phyloP scores from a whole-genome alignment of 257 asterid species.

The Paulownia fortunei region DNA sequence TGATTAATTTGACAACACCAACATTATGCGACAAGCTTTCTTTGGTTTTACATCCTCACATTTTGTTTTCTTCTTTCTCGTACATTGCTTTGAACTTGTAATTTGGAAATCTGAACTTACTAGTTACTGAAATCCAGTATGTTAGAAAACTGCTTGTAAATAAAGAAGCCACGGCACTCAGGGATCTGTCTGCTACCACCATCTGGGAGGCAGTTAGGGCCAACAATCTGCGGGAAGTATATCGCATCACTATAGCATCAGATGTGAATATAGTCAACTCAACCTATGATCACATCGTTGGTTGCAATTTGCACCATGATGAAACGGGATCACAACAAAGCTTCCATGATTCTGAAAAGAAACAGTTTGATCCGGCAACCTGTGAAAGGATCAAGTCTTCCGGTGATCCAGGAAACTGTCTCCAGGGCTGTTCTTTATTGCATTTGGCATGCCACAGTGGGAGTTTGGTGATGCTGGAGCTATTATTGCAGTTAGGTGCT shows the following conservation, averaged over 20 bases:
- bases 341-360: conserved; percentile 41
- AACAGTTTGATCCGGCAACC: conserved; percentile 57
- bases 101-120: conserved; percentile 19
- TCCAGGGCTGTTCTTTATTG: conserved; percentile 78
- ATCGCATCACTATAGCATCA: conserved; percentile 58
- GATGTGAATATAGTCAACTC: conserved; percentile 66
- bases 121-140: conserved; percentile 62
- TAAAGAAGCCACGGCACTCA: conserved; percentile 52
- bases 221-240: conserved; percentile 73
- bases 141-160: conserved; percentile 71
- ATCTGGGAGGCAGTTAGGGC: conserved; percentile 91
- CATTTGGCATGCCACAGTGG: conserved; percentile 89
- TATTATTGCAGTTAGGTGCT: conserved; percentile 89
- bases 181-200: conserved; percentile 44
- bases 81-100: neutral
- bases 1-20: conserved; percentile 15
- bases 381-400: conserved; percentile 53
- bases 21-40: neutral
- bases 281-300: conserved; percentile 62
- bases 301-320: conserved; percentile 48
- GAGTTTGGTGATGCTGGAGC: conserved; percentile 82
- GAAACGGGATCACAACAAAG: conserved; percentile 44
- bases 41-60: conserved; percentile 15
- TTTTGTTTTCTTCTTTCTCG: neutral
- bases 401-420: conserved; percentile 55